phyloP scores from a whole-genome alignment of 2,329 filamentous ascomycete genomes.

The Plectosphaerella sp. region DNA sequence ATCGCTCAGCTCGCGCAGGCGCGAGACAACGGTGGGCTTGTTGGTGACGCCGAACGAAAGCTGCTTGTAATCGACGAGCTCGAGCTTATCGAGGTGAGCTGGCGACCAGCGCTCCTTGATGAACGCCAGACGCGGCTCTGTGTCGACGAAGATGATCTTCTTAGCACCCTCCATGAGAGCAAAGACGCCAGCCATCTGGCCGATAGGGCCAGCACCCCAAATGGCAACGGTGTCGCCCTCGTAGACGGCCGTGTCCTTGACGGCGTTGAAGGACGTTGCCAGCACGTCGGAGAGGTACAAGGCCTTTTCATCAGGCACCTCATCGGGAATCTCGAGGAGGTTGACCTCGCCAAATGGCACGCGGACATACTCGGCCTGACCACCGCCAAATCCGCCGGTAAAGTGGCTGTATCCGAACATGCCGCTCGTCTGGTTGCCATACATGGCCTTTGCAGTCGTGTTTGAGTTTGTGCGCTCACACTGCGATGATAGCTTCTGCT shows the following conservation, averaged over 20 bases:
- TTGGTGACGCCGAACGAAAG: constrained; percentile 53
- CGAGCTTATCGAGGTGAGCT: constrained; percentile 47
- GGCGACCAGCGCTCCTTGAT: constrained; percentile 57
- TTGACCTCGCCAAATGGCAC: constrained; percentile 80
- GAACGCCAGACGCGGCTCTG: constrained; percentile 64
- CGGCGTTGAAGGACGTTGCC: constrained; percentile 73
- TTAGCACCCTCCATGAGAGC: constrained; percentile 68
- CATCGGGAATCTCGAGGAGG: constrained; percentile 71
- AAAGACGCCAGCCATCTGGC: constrained; percentile 79
- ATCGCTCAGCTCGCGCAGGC: constrained; percentile 68
- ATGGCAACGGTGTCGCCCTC: constrained; percentile 73
- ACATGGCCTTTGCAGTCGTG: constrained; percentile 67
- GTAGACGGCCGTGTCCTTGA: constrained; percentile 80
- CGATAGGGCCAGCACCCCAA: constrained; percentile 82
- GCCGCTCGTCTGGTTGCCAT: constrained; percentile 70
- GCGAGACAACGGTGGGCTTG: constrained; percentile 61
- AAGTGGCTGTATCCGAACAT: constrained; percentile 75
- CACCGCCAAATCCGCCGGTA: constrained; percentile 81
- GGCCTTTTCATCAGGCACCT: constrained; percentile 77
- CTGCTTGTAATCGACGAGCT: constrained; percentile 64
- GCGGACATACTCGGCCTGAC: constrained; percentile 81
- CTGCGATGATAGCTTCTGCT: constrained; percentile 71
- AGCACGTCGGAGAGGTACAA: constrained; percentile 80
- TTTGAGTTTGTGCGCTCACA: constrained; percentile 79
- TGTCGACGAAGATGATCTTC: constrained; percentile 76